Base-by-base conservation (phyloP, 2,329 filamentous ascomycete species). In the Diaporthe ampelina region DNA sequence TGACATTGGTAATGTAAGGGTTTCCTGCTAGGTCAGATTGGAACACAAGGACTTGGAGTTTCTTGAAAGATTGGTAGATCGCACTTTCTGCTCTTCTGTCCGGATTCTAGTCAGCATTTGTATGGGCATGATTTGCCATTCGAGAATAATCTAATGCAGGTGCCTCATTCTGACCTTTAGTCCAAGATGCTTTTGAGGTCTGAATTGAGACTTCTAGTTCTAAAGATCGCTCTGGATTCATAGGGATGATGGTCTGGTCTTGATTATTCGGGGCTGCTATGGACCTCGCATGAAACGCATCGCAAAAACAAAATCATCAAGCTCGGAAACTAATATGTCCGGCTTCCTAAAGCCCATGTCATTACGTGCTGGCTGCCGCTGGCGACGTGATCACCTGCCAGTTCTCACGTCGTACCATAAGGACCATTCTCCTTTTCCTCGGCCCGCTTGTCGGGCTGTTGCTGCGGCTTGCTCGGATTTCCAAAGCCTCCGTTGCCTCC, bases 371-470 rank as follows among this genome's bases (percentile, higher is more conserved):
- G 48, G 48, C 50, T 45, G 65, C 65, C n/a, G 65, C 7, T 69
- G 5, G 56, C 9, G 69, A 13, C 43, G 15, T 54, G 57, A 10
- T 29, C 56, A 17, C 32, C 21, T 17, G 32, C n/a, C 40, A 10
- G 24, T 32, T 21, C 10, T 17, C n/a, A 45, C 52, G 8, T 6
- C 21, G n/a, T 26, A 11, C 13, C 29, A 24, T 57, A 63, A 9
- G 21, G 0, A 1, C 29, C 45, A 19, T 29, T 29, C 24, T 29
- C 9, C 6, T 61, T 19, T 37, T 6, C 32, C 52, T 32, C 56
- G 59, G 13, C 21, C 56, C 56, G 43, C 17, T 11, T 43, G 37
- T 52, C 40, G 45, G 68, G 68, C 54, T 61, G 52, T 43, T 70
- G 68, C 26, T 56, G 43, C 26, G 19, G 43, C 40, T 35, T n/a